phyloP scores from a whole-genome alignment of 495 filamentous ascomycete genomes.

The Jackrogersella multiformis region DNA sequence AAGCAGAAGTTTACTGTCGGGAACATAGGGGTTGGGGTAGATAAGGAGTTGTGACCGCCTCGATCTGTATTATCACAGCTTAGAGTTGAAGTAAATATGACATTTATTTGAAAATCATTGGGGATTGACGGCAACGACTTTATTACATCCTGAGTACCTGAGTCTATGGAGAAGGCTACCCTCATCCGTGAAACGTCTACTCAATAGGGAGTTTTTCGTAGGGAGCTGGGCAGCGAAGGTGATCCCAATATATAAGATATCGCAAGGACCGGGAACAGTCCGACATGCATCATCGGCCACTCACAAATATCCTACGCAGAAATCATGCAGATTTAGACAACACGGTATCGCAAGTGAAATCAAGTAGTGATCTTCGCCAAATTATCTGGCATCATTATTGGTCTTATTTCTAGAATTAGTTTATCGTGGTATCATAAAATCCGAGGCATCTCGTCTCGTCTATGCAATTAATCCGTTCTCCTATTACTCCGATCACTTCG shows the following conservation, averaged over 20 bases:
- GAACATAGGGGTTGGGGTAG: constrained; percentile 13
- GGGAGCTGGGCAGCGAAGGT: no score
- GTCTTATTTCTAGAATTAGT: constrained; percentile 35
- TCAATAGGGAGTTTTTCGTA: no score
- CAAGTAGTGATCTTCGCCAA: neutral
- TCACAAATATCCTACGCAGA: neutral
- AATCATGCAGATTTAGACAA: neutral
- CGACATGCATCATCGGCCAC: neutral
- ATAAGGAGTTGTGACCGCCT: neutral
- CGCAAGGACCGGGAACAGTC: neutral
- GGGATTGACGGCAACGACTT: no score
- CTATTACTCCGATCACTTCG: constrained; percentile 35
- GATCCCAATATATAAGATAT: no score
- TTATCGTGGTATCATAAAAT: constrained; percentile 42
- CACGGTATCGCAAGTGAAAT: neutral
- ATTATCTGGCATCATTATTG: constrained; percentile 25
- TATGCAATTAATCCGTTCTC: constrained; percentile 34
- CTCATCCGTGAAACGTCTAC: no score
- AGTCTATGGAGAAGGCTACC: no score
- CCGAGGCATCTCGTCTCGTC: constrained; percentile 8
- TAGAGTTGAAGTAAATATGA: no score
- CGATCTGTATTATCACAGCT: no score
- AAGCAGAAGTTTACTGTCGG: constrained; percentile 20
- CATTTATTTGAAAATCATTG: no score
- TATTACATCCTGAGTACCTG: no score